These are phyloP conservation scores for Aspergillus tubingensis DNA, from an alignment of 2,329 filamentous ascomycete genomes.

Conservation along the genomic window DNA sequence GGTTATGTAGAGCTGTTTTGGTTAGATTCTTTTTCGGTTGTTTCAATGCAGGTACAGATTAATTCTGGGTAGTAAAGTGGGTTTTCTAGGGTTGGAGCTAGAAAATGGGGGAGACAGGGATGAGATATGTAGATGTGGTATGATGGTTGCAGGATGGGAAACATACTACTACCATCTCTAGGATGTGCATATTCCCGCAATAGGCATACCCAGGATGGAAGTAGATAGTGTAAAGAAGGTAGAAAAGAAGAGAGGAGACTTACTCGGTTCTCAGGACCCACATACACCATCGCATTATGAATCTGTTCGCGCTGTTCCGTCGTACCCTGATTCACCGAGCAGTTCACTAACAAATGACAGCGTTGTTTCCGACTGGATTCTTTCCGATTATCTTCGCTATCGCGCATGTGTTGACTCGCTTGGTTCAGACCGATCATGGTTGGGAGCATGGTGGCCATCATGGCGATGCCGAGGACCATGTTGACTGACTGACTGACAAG, in stretches of 20 bases:
- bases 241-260: neutral
- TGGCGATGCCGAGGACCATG: slow-evolving; percentile 29
- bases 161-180: neutral
- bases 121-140: neutral
- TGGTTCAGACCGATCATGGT: slow-evolving; percentile 31
- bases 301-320: slow-evolving; percentile 22
- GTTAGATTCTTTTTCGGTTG: neutral
- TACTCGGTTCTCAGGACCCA: neutral
- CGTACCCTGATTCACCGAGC: slow-evolving; percentile 22
- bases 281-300: slow-evolving; percentile 22
- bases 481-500: neutral
- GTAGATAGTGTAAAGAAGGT: too few relatives aligned
- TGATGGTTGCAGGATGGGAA: neutral
- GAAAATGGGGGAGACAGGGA: too few relatives aligned
- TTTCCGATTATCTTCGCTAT: slow-evolving; percentile 24
- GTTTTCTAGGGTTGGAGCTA: too few relatives aligned
- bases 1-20: slow-evolving; percentile 24
- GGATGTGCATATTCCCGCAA: neutral
- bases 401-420: slow-evolving; percentile 23
- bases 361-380: slow-evolving; percentile 24
- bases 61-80: too few relatives aligned
- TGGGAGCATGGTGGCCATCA: slow-evolving; percentile 29
- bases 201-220: too few relatives aligned
- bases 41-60: too few relatives aligned
- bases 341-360: slow-evolving; percentile 25